Base-by-base conservation (phyloP, 176 grass and related monocot species). In the Panicum miliaceum region DNA sequence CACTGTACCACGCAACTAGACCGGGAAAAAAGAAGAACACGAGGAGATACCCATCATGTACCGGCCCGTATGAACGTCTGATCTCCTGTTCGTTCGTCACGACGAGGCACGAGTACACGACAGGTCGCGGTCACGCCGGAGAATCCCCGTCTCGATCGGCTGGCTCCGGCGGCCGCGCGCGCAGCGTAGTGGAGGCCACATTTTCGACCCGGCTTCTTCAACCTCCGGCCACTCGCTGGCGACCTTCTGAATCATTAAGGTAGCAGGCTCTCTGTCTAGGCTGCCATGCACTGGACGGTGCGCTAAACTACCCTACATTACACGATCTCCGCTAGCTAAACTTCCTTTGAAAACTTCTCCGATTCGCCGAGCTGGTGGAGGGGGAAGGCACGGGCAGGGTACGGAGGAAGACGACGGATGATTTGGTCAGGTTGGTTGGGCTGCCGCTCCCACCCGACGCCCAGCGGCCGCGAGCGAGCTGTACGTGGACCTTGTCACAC, bases 381-480 rank as follows among this genome's bases (percentile, higher is more conserved):
- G 25, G 13, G 3, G 27, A 27, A 35, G 41, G 70, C 36, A 13
- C 6, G 62, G 60, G 34, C 5, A 16, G 2, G 41, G 25, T 32
- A 22, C 42, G 63, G 43, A 61, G 72, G 14, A 16, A 73, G 11
- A 71, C 46, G 58, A 26, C 77, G 11, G 36, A 71, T 57, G 27
- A 12, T 60, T 60, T 60, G 68, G 80, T 81, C 81, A 50, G 68
- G 52, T 64, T 79, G 58, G 66, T 60, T 67, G 67, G 88, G 2
- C 27, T 75, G 75, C 41, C 36, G 18, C 32, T 78, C 65, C 81
- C 35, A 5, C 6, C 35, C 7, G 8, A 20, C 5, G 18, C 57
- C 70, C 84, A 87, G 68, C 29, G 29, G 29, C 89, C 79, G 68
- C 15, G 89, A 73, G 18, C 75, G 53, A 64, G 80, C 75, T 87